Conservation (phyloP, 495 filamentous ascomycete genomes). For the Aspergillus avenaceus region DNA sequence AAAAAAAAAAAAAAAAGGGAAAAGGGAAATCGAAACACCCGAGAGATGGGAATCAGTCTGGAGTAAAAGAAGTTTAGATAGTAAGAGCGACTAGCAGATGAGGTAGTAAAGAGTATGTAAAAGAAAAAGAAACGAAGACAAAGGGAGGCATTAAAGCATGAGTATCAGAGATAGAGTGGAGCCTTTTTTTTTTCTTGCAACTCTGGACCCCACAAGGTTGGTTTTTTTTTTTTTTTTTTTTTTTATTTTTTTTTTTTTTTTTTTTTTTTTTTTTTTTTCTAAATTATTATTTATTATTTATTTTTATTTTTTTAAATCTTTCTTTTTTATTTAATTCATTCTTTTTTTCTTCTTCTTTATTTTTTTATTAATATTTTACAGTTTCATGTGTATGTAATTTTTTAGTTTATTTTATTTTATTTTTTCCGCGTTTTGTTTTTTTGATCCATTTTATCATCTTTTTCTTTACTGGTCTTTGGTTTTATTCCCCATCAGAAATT, state of each 20-base stretch:
- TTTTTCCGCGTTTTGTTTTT: neutral
- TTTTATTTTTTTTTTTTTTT: conserved; percentile 1
- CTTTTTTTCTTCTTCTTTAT: neutral
- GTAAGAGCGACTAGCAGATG: neutral
- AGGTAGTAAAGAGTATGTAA: conserved; percentile 5
- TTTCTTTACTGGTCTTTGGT: neutral
- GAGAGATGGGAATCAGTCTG: neutral
- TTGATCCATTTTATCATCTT: neutral
- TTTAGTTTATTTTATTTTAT: neutral
- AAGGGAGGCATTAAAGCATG: conserved; percentile 13
- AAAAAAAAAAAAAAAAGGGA: too few species aligned
- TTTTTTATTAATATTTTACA: neutral
- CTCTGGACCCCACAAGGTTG: conserved; percentile 9
- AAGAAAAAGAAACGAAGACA: conserved; percentile 5
- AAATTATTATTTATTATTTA: neutral
- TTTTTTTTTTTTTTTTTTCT: neutral
- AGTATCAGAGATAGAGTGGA: conserved; percentile 14
- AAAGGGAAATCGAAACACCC: neutral
- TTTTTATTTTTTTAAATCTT: neutral
- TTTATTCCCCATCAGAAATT: neutral
- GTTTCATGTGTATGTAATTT: neutral
- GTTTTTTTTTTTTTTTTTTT: conserved; percentile 3
- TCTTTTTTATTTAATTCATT: neutral
- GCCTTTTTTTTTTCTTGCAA: conserved; percentile 4
- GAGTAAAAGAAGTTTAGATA: neutral